A percentile compares a stretch with the other conserved stretches of the same genome.
phyloP scores from a whole-genome alignment of 2,329 filamentous ascomycete genomes.

The Botrytis cinerea region DNA sequence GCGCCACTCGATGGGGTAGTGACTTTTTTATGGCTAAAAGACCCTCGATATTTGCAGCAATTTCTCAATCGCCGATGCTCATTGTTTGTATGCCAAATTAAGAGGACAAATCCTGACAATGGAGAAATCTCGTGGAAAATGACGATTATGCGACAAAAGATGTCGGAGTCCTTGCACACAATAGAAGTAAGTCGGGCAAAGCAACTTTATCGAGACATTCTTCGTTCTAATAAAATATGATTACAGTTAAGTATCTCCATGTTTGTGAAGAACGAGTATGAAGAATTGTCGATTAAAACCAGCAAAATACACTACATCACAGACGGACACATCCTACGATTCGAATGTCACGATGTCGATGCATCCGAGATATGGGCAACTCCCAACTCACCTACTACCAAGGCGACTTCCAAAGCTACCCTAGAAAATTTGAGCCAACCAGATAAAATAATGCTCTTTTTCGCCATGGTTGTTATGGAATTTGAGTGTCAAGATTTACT shows the following conservation, averaged over 20 bases:
- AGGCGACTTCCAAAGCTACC: not conserved
- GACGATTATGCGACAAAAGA: not conserved
- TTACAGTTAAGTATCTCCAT: not conserved
- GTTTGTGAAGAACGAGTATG: not conserved
- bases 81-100: not conserved
- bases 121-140: not conserved
- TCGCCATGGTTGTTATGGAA: not conserved
- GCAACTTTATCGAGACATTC: too few relatives aligned
- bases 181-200: not conserved
- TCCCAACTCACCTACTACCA: not conserved
- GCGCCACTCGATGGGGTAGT: constrained; percentile 13
- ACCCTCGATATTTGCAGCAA: constrained; percentile 10
- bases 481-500: not conserved
- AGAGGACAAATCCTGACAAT: not conserved
- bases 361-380: not conserved
- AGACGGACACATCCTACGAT: constrained; percentile 8
- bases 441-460: not conserved
- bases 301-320: not conserved
- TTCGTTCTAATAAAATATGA: too few relatives aligned
- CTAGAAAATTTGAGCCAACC: not conserved
- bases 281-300: not conserved
- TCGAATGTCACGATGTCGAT: constrained; percentile 5
- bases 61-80: constrained; percentile 14
- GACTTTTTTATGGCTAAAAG: constrained; percentile 8
- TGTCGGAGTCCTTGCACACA: not conserved